Base-by-base conservation (phyloP, 163 green algal genomes). In the Scenedesmus sp. region DNA sequence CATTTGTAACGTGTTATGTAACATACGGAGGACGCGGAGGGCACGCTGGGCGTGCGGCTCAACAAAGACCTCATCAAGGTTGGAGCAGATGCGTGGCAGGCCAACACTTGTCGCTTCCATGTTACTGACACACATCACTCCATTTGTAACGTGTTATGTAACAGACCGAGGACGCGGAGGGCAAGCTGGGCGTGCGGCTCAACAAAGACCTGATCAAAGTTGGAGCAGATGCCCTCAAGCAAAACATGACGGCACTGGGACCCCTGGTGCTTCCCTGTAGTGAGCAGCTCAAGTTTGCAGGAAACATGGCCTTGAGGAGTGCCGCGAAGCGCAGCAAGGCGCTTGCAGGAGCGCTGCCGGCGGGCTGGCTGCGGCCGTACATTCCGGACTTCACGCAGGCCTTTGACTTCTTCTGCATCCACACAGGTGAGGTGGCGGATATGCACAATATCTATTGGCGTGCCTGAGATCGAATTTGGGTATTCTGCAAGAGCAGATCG, bases 321-420 rank as follows among this genome's bases (percentile, higher is more conserved):
- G 86, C 97, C 34, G 73, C 82, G 92, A 73, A 90, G 91, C n/a
- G n/a, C 23, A 91, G 70, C 81, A 92, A 85, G 86, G 57, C 52
- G 1, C n/a, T 92, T n/a, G 16, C 20, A 23, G 66, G 10, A 18
- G 66, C 93, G 23, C 8, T 93, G 84, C 90, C 90, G 13, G 4
- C 56, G n/a, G 26, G 34, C 20, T 93, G 90, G 90, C 70, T 86
- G 20, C 56, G 59, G 84, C 92, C 97, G 20, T 99, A 99, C 96
- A 98, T 99, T 82, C 98, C 98, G 0, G 97, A 99, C 95, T 99
- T 99, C 95, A 98, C 97, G 84, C 95, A 97, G 34, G 98, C 98
- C 2, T 99, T 99, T 94, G 96, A 99, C 90, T 97, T 99, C 94
- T 98, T 99, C 92, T 99, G 98, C 96, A 99, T 99, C 90, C 98